Evolutionary conservation across 2,329 filamentous ascomycete genomes (phyloP).

Genomic region (Alternaria brassicae): DNA sequence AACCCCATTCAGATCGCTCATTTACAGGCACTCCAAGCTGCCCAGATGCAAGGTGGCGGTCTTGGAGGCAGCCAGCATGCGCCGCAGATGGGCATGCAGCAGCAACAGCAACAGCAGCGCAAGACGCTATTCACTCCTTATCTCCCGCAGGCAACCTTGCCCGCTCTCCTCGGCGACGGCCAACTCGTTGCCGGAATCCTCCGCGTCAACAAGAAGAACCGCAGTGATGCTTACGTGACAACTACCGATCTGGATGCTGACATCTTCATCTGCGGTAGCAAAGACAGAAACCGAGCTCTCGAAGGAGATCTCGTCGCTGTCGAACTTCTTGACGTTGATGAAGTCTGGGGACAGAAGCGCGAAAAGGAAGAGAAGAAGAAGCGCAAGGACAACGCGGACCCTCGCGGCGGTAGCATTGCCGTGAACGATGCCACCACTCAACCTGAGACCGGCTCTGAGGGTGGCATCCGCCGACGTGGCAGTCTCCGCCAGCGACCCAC

Average conservation of each 20-base stretch:
- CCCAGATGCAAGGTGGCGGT: constrained; percentile 79
- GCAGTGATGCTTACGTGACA: constrained; percentile 96
- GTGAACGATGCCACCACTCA: constrained; percentile 67
- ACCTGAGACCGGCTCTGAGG: constrained; percentile 70
- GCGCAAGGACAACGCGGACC: constrained; percentile 97
- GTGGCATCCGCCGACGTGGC: constrained; percentile 87
- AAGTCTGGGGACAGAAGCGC: constrained; percentile 98
- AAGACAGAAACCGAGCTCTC: constrained; percentile 94
- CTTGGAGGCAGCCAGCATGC: constrained; percentile 73
- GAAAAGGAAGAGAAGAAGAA: constrained; percentile 99
- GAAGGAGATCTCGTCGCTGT: constrained; percentile 96
- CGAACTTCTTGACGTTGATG: constrained; percentile 95
- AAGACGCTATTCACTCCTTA: constrained; percentile 99
- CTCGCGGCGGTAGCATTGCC: constrained; percentile 77
- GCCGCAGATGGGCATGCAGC: constrained; percentile 64
- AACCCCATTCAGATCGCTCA: constrained; percentile 89
- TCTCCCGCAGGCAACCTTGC: constrained; percentile 90
- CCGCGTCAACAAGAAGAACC: constrained; percentile 99
- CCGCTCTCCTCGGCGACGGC: constrained; percentile 86
- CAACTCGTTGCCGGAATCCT: constrained; percentile 96
- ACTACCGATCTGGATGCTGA: constrained; percentile 95
- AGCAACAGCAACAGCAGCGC: constrained; percentile 92
- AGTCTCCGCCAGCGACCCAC: constrained; percentile 96
- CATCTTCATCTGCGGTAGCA: constrained; percentile 99
- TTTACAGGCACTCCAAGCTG: constrained; percentile 89